These are phyloP conservation scores for Colletotrichum limetticola DNA, from an alignment of 2,329 filamentous ascomycete species.

Conservation along the genomic window DNA sequence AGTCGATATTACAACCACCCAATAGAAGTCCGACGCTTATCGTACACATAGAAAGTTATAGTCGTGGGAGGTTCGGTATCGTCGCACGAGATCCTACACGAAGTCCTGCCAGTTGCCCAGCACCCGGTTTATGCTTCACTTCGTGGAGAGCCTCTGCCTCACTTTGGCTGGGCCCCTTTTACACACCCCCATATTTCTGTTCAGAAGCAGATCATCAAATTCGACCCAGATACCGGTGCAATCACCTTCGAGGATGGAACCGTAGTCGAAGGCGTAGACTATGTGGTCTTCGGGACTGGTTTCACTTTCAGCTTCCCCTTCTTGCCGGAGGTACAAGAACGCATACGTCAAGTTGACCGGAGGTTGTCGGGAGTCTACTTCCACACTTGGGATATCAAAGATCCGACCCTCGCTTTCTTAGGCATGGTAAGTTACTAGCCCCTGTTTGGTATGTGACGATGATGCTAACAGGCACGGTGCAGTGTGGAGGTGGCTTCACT, in stretches of 20 bases:
- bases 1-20: fast-evolving
- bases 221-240: conserved; percentile 47
- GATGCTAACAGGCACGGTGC: not conserved
- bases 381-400: conserved; percentile 48
- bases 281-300: conserved; percentile 69
- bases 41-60: conserved; percentile 55
- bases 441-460: no score
- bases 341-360: conserved; percentile 49
- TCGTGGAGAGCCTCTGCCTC: conserved; percentile 57
- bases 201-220: conserved; percentile 55
- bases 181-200: conserved; percentile 59
- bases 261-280: conserved; percentile 59
- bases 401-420: conserved; percentile 47
- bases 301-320: conserved; percentile 69
- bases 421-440: conserved; percentile 45
- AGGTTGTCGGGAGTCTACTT: conserved; percentile 48
- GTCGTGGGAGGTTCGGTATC: conserved; percentile 69
- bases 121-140: conserved; percentile 60
- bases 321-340: conserved; percentile 56
- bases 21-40: not conserved
- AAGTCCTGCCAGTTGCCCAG: conserved; percentile 57
- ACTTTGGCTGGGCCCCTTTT: conserved; percentile 67
- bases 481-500: conserved; percentile 49
- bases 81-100: conserved; percentile 65
- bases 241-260: conserved; percentile 65